Evolutionary conservation across 345 rosid species (phyloP).

Genomic region (Triadica sebifera): DNA sequence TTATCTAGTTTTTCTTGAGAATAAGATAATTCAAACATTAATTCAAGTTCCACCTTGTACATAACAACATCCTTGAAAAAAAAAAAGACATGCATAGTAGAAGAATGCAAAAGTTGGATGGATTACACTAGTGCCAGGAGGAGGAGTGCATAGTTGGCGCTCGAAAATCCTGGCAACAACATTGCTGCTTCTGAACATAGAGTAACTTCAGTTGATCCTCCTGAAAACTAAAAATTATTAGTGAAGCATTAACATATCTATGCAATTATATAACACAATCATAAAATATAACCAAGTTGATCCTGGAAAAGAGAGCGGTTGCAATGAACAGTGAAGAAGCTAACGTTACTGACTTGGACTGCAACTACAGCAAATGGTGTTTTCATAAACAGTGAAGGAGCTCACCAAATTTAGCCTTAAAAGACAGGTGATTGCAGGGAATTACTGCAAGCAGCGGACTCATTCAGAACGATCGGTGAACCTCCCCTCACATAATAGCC

Average conservation of each 20-base stretch:
- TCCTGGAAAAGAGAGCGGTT: not conserved
- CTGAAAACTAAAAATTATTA: constrained; percentile 3
- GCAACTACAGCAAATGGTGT: not conserved
- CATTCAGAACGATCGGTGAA: too few species aligned
- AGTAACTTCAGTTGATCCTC: constrained; percentile 3
- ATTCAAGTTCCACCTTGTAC: not conserved
- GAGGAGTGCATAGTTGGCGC: constrained; percentile 67
- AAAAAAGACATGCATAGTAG: not conserved
- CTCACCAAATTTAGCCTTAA: not conserved
- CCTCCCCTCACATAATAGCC: too few species aligned
- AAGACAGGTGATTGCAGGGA: not conserved
- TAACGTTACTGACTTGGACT: not conserved
- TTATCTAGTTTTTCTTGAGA: not conserved
- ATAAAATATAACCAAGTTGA: not conserved
- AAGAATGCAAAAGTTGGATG: constrained; percentile 4
- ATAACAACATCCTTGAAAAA: not conserved
- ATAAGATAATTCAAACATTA: not conserved
- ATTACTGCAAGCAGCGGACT: too few species aligned
- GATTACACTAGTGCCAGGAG: constrained; percentile 68
- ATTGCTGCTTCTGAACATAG: constrained; percentile 64
- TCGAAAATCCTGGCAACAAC: constrained; percentile 78
- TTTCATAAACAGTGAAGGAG: not conserved
- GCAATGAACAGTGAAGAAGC: not conserved
- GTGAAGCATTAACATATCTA: too few species aligned
- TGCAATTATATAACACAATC: too few species aligned